Evolutionary conservation across 345 rosid species (phyloP).

Genomic region (Durio zibethinus): DNA sequence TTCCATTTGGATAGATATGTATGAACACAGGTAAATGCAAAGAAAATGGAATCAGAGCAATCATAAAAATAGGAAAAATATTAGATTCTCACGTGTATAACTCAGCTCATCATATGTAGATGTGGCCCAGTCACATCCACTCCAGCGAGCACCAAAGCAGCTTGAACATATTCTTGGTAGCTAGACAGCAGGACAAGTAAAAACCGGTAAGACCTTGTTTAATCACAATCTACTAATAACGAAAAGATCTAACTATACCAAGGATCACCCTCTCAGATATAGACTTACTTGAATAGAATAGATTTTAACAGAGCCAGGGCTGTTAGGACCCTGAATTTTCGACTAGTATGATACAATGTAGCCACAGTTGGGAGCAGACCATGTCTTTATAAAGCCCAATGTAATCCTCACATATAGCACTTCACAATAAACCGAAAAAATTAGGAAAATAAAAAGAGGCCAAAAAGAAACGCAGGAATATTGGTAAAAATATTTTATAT

Average conservation of each 20-base stretch:
- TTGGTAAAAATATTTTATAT: background rate
- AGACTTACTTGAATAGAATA: conserved; percentile 60
- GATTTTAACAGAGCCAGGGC: conserved; percentile 72
- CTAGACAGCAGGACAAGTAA: conserved; percentile 27
- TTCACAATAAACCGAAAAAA: background rate
- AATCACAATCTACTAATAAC: background rate
- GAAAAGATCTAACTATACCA: background rate
- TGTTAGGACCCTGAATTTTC: conserved; percentile 68
- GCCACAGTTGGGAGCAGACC: conserved; percentile 74
- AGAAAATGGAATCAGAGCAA: conserved; percentile 6
- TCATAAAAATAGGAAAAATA: background rate
- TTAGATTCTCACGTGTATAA: background rate
- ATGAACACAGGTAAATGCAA: background rate
- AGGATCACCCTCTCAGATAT: background rate
- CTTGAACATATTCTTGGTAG: conserved; percentile 69
- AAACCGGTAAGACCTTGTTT: conserved; percentile 14
- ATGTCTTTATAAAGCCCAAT: conserved; percentile 38
- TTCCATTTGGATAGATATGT: conserved; percentile 81
- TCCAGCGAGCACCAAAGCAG: conserved; percentile 89
- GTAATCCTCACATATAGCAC: background rate
- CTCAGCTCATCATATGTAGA: conserved; percentile 56
- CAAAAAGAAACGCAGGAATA: background rate
- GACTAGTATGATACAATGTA: conserved; percentile 75
- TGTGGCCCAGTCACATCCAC: conserved; percentile 81
- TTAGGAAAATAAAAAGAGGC: background rate